Evolutionary conservation across 1,139 yeast species (phyloP).

Genomic region (Zygosaccharomyces sapae): DNA sequence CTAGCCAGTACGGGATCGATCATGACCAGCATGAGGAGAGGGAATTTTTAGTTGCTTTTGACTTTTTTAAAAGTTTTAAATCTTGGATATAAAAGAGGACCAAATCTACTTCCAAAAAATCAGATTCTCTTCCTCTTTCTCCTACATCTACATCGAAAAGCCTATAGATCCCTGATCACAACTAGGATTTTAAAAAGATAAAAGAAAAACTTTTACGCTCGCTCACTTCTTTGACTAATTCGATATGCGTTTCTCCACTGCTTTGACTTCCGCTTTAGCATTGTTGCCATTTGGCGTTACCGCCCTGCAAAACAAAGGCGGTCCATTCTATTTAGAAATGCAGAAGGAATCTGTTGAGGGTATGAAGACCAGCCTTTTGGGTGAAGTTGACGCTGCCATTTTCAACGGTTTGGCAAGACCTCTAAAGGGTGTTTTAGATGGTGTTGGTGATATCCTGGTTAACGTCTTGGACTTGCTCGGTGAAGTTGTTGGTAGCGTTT

Average conservation of each 20-base stretch:
- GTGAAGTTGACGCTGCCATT: not conserved
- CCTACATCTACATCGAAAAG: not conserved
- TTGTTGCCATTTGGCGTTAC: not conserved
- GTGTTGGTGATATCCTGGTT: not conserved
- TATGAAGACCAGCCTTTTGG: not conserved
- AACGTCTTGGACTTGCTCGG: not conserved
- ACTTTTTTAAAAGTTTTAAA: not conserved
- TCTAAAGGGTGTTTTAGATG: not conserved
- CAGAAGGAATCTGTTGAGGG: not conserved
- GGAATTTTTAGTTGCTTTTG: not conserved
- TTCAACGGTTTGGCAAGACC: not conserved
- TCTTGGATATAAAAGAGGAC: not conserved
- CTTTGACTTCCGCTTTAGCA: conserved; percentile 1
- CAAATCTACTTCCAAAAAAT: not conserved
- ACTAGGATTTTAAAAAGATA: not conserved
- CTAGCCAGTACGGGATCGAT: not conserved
- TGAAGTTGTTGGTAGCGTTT: conserved; percentile 1
- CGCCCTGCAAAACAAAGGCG: not conserved
- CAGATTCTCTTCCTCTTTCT: not conserved
- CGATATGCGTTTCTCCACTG: conserved; percentile 1
- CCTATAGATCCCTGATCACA: not conserved
- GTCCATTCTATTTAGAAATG: not conserved
- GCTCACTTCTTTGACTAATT: not conserved
- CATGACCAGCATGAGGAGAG: not conserved
- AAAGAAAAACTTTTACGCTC: not conserved